Conservation (phyloP, 2,329 filamentous ascomycete genomes). For the Xylariaceae sp. region DNA sequence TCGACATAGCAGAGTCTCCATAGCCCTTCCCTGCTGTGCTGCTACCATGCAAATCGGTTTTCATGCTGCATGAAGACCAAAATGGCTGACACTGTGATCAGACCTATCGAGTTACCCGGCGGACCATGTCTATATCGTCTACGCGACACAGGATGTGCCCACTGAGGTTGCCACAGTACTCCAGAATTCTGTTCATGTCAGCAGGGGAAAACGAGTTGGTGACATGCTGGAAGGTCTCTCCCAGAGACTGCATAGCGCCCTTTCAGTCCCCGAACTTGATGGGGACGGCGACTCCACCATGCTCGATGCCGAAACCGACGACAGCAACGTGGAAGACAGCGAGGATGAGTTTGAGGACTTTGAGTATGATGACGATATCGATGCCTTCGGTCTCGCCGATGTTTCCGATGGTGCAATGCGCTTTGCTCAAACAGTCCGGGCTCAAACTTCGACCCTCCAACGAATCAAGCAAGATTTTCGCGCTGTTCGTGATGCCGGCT, state of each 20-base stretch:
- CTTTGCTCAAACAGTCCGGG: too few relatives aligned
- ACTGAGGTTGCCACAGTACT: conserved; percentile 13
- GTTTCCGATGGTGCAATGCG: conserved; percentile 9
- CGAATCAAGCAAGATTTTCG: conserved; percentile 55
- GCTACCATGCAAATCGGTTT: too few relatives aligned
- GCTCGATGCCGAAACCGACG: too few relatives aligned
- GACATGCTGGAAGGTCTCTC: conserved; percentile 22
- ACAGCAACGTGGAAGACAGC: conserved; percentile 17
- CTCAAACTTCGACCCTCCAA: conserved; percentile 6
- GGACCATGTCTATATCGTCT: conserved; percentile 18
- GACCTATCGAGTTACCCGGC: too few relatives aligned
- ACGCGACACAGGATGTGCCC: conserved; percentile 16
- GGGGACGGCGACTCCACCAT: not conserved
- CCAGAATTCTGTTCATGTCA: conserved; percentile 12
- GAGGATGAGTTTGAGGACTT: conserved; percentile 13
- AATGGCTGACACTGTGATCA: too few relatives aligned
- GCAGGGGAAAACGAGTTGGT: conserved; percentile 13
- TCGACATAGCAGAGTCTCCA: too few relatives aligned
- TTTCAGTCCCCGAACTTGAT: conserved; percentile 11
- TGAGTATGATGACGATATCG: conserved; percentile 19
- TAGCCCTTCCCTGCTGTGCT: too few relatives aligned
- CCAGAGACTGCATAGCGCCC: conserved; percentile 18
- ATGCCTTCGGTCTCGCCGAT: conserved; percentile 24
- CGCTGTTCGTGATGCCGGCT: conserved; percentile 55
- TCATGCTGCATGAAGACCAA: too few relatives aligned